Percentiles rank a stretch among this genome's conserved stretches.
These are phyloP conservation scores for Camelina neglecta DNA, from an alignment of 345 rosid genomes.

Conservation along the genomic window DNA sequence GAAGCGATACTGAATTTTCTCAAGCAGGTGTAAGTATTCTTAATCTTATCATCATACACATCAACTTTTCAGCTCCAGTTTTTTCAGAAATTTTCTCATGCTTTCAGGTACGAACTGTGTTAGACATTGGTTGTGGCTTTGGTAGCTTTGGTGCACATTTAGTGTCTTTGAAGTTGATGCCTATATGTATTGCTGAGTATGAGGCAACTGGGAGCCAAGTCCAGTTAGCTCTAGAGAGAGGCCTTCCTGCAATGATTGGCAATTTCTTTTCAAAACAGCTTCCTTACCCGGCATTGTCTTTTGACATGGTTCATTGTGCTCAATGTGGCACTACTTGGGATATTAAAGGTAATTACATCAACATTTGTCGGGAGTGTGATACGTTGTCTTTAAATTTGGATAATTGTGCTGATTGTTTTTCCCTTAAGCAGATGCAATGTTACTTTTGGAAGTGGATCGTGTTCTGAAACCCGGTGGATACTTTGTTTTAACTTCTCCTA, in stretches of 20 bases:
- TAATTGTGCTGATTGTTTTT: neutral
- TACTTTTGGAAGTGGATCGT: conserved; percentile 94
- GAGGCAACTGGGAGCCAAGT: conserved; percentile 99
- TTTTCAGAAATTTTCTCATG: conserved; percentile 19
- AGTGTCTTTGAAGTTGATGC: conserved; percentile 78
- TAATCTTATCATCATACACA: conserved; percentile 22
- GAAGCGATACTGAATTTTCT: conserved; percentile 81
- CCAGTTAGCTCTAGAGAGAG: conserved; percentile 95
- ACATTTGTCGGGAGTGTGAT: neutral
- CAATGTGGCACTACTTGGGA: conserved; percentile 91
- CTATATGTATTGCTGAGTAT: conserved; percentile 86
- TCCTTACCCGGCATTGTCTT: conserved; percentile 89
- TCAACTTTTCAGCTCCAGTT: conserved; percentile 27
- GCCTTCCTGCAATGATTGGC: conserved; percentile 97
- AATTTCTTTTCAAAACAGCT: conserved; percentile 81
- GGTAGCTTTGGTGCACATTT: conserved; percentile 98
- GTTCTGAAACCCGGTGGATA: conserved; percentile 95
- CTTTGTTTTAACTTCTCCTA: conserved; percentile 84
- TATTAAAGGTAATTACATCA: conserved; percentile 67
- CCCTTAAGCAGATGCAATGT: conserved; percentile 70
- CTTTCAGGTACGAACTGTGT: conserved; percentile 70
- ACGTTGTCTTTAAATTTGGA: neutral
- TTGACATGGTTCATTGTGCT: conserved; percentile 97
- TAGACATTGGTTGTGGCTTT: conserved; percentile 98
- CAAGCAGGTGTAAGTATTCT: conserved; percentile 90